Evolutionary conservation across 306 rosid genomes (phyloP), one percentile per base, ranked within the genome.

Genomic region (Rosa multiflora): DNA sequence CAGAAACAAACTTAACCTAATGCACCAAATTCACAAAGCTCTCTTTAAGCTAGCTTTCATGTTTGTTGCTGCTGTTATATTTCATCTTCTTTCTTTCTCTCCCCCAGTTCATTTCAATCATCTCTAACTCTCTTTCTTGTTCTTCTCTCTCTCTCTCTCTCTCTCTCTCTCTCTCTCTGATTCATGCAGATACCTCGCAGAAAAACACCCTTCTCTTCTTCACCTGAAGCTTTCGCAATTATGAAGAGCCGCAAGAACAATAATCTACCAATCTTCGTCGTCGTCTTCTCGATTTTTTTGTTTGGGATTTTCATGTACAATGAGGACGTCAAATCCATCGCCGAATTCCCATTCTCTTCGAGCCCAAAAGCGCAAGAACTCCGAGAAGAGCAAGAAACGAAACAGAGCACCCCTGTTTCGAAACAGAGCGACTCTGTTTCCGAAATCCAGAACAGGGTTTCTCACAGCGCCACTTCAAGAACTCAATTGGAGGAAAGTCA

Each of bases 241-340:
- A 95, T 93, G 98, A 95, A 92, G 85, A 76, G 77, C 11, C 85
- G 91, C 48, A 95, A 90, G 85, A 87, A 79, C 91, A 88, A 81
- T 29, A 86, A 81, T 51, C 81, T 92, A 56, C 82, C 97, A 12
- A 83, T 95, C 9, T 82, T 91, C 68, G 89, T 84, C 0, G 87
- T 93, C 0, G 91, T 87, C 0, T 82, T 87, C 84, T 82, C 95
- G 29, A 51, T 90, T 2, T 90, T 95, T 76, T 88, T 95, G 62
- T 83, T 95, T n/a, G 99, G 96, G 11, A 76, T 85, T 20, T 93
- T 95, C 90, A 92, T 95, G 87, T 93, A 91, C 86, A 90, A 85
- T 12, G 96, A 93, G 73, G 97, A 91, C 56, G 88, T 92, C 0
- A 95, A 88, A 70, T 90, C 98, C 44, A 87, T 92, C 0, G 89